Evolutionary conservation across 495 filamentous ascomycete genomes (phyloP), one percentile per base, ranked within the genome.

Genomic region (Neurospora tetrasperma): DNA sequence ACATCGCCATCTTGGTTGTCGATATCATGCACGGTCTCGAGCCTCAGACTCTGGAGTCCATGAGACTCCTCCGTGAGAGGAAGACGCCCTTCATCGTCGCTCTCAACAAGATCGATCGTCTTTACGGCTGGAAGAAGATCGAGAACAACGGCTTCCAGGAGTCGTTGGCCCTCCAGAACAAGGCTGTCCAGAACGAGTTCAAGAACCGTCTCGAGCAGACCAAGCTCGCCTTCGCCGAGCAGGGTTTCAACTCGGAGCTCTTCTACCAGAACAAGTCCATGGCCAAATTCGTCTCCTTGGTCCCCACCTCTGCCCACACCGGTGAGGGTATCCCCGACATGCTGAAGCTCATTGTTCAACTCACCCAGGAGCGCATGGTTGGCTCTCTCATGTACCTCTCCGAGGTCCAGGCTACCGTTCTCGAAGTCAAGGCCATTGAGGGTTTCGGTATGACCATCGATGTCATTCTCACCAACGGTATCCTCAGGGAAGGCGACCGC

Each of bases 1-100:
- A 99, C 85, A 98, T 99, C 83, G 96, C 96, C 78, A 99, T 99
- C 80, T 85, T 99, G 73, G 96, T 99, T 31, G 94, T 99, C 75
- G 96, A 99, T 87, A 99, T 99, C 79, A 99, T 99, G 96, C 96
- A 99, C 86, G 96, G 96, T 79, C 89, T 99, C 69, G 96, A 99
- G 82, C 96, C 94, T 18, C 96, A 99, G 81, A 99, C 96, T 35
- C 87, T 98, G 8, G 96, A 99, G 82, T 98, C 96, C 9, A 98
- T 99, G 92, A 90, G 89, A 73, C 83, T 99, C 71, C 89, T 99
- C 43, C 89, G 96, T 78, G 95, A 98, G 77, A 88, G 93, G 73
- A 96, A 94, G 82, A 99, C 96, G 62, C 96, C 96, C 12, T 99
- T 99, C 86, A 97, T 99, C 77, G 96, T 99, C 66, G 96, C 96